These are phyloP conservation scores for baker's yeast (Saccharomyces cerevisiae) DNA, from an alignment of 805 yeast genomes.

Conservation along the genomic window DNA sequence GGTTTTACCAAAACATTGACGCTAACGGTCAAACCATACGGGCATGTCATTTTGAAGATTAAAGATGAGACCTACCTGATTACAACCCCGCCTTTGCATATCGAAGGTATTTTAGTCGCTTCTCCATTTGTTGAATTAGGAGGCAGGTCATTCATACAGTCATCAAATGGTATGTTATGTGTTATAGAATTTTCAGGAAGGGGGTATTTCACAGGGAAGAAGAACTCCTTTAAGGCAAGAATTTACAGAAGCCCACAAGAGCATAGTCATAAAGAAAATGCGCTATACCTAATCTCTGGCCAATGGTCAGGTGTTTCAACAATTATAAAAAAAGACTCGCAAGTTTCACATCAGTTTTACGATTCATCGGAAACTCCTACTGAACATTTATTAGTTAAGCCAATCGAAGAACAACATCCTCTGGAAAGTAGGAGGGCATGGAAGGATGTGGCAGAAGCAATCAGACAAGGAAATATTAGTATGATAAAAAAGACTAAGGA, in stretches of 20 bases:
- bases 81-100: slow-evolving; percentile 90
- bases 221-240: slow-evolving; percentile 84
- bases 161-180: slow-evolving; percentile 68
- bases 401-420: slow-evolving; percentile 68
- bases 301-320: slow-evolving; percentile 84
- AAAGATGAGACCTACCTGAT: slow-evolving; percentile 63
- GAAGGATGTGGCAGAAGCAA: slow-evolving; percentile 83
- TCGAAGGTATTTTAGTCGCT: slow-evolving; percentile 86
- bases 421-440: slow-evolving; percentile 87
- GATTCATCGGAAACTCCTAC: slow-evolving; percentile 47
- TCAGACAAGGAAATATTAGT: slow-evolving; percentile 65
- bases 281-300: slow-evolving; percentile 73
- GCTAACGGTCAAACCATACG: slow-evolving; percentile 81
- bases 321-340: slow-evolving; percentile 49
- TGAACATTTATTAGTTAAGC: slow-evolving; percentile 63
- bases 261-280: slow-evolving; percentile 41
- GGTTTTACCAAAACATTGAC: slow-evolving; percentile 68
- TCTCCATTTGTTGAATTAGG: slow-evolving; percentile 93
- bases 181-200: slow-evolving; percentile 78
- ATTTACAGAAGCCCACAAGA: slow-evolving; percentile 47
- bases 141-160: slow-evolving; percentile 76
- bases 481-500: slow-evolving; percentile 69
- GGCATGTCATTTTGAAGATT: slow-evolving; percentile 73
- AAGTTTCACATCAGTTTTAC: slow-evolving; percentile 37
- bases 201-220: slow-evolving; percentile 93